phyloP scores from a whole-genome alignment of 306 rosid genomes.

The Fragaria ananassa region DNA sequence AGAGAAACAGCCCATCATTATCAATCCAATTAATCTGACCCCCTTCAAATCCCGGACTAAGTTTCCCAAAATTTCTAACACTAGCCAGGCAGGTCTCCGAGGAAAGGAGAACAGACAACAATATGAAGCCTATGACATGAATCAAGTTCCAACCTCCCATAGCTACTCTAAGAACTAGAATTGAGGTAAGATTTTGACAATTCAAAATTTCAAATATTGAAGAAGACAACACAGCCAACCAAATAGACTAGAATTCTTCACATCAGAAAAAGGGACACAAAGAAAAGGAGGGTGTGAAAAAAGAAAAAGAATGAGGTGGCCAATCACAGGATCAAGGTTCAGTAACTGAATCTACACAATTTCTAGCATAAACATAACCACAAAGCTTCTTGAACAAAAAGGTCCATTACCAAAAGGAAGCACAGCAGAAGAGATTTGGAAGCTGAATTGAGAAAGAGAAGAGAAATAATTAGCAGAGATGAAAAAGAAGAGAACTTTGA shows the following conservation, averaged over 20 bases:
- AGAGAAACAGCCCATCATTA: slow-evolving; percentile 51
- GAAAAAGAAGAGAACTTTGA: not conserved
- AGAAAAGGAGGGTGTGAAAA: not conserved
- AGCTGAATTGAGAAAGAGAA: not conserved
- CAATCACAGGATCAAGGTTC: not conserved
- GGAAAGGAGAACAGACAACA: slow-evolving; percentile 25
- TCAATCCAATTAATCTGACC: slow-evolving; percentile 68
- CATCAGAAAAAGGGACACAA: slow-evolving; percentile 5
- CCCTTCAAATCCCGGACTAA: slow-evolving; percentile 45
- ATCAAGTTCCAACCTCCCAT: slow-evolving; percentile 39
- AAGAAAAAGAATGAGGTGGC: slow-evolving; percentile 1
- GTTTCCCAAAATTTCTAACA: slow-evolving; percentile 24
- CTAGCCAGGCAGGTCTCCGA: slow-evolving; percentile 41
- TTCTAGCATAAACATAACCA: not conserved
- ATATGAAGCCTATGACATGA: slow-evolving; percentile 9
- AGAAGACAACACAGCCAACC: not conserved
- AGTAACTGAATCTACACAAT: slow-evolving; percentile 12
- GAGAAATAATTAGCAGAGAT: not conserved
- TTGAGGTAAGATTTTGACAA: not conserved
- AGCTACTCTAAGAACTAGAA: slow-evolving; percentile 18
- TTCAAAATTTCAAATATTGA: not conserved
- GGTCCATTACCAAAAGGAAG: not conserved
- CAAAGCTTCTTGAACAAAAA: not conserved
- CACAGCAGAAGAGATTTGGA: not conserved
- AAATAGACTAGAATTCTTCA: slow-evolving; percentile 2